These are phyloP conservation scores for Thalia dealbata DNA, from an alignment of 176 grass and related monocot species.

Conservation along the genomic window DNA sequence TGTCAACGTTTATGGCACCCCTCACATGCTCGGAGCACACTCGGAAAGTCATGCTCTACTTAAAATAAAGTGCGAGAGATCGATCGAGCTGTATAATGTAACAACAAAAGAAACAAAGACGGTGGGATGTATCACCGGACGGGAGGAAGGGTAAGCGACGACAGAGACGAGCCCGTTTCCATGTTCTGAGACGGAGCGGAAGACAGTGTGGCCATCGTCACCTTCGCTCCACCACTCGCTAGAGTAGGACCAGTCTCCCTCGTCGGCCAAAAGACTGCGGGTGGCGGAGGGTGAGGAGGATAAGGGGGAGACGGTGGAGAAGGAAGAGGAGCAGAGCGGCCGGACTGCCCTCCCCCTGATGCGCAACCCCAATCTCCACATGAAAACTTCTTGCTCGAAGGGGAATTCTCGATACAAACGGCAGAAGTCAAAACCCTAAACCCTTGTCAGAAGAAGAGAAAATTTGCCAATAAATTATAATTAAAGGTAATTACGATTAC, in stretches of 20 bases:
- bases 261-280: slow-evolving; percentile 24
- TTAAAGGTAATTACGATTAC: no score
- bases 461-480: no score
- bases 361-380: background rate
- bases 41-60: background rate
- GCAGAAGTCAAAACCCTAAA: background rate
- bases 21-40: no score
- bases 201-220: slow-evolving; percentile 41
- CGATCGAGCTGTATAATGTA: background rate
- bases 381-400: background rate
- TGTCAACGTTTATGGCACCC: no score
- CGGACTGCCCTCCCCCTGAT: slow-evolving; percentile 3
- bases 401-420: background rate
- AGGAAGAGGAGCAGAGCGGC: slow-evolving; percentile 23
- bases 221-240: slow-evolving; percentile 81
- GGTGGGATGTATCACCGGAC: slow-evolving; percentile 24
- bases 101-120: slow-evolving; percentile 6
- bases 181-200: slow-evolving; percentile 39
- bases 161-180: slow-evolving; percentile 88
- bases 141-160: slow-evolving; percentile 57
- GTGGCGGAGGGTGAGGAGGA: background rate
- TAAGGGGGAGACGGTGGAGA: background rate
- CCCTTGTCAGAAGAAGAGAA: no score
- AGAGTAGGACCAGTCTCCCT: slow-evolving; percentile 66
- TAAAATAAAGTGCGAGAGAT: no score